Base-by-base conservation (phyloP, 768 basidiomycete species). In the Cubamyces lactineus region DNA sequence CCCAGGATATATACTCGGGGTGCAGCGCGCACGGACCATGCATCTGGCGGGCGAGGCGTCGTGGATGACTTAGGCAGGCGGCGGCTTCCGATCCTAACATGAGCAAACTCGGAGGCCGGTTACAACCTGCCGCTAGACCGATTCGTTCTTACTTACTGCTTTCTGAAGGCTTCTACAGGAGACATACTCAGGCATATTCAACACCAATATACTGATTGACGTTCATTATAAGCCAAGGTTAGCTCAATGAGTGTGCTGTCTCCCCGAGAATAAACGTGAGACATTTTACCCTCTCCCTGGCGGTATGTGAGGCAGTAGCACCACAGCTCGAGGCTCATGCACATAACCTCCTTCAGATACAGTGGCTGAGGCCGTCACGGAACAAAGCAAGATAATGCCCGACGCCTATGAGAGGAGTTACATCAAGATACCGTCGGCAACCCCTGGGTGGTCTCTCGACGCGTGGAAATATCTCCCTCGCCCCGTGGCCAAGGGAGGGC, bases 381-480 rank as follows among this genome's bases (percentile, higher is more conserved):
- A 34, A 34, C 34, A 11, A 34, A 34, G 34, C 9, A 5, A 34
- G 34, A 34, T 11, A 11, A 11, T 34, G 34, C 11, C 34, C 34
- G 34, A 34, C 34, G 11, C 34, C 1, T 65, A 59, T 38, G 64
- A 58, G 16, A 54, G 34, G 42, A 55, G n/a, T 3, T 24, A 61
- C 26, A 38, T 77, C 54, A 73, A 71, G 53, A 74, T 78, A 19
- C 71, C 73, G 0, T 78, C 77, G 3, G 64, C 61, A 5, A 72
- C 68, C 0, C 48, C 69, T 1, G 70, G 66, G 9, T 78, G 77
- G 76, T 62, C 71, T 28, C 66, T 78, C 2, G 74, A 77, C 55
- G 71, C 70, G 3, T 78, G 76, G 75, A 66, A 71, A 46, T 78
- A 72, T 55, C 52, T 73, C 12, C 77, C 77, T 2, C 38, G 41